Percentiles rank a stretch among this genome's conserved stretches.
phyloP scores from a whole-genome alignment of 1,284 basidiomycete genomes.

The Microbotryum scabiosae region DNA sequence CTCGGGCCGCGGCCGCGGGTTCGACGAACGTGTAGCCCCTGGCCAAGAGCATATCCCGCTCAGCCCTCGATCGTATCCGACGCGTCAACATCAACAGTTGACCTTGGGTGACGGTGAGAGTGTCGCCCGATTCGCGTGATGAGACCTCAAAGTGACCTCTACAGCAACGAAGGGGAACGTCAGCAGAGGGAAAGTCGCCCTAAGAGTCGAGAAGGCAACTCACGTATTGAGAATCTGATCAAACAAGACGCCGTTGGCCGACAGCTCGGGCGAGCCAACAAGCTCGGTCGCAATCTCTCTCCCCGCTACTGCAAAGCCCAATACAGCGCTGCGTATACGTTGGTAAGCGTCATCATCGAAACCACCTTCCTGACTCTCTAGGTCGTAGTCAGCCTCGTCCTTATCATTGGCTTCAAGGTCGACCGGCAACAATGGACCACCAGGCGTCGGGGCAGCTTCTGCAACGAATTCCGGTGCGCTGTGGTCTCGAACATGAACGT shows the following conservation, averaged over 20 bases:
- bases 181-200: neutral
- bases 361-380: too few relatives aligned
- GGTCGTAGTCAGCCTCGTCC: too few relatives aligned
- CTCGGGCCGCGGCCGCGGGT: slow-evolving; percentile 38
- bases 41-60: slow-evolving; percentile 40
- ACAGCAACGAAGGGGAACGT: neutral
- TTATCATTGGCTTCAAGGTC: too few relatives aligned
- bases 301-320: slow-evolving; percentile 22
- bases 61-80: slow-evolving; percentile 38
- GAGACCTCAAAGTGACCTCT: slow-evolving; percentile 36
- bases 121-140: slow-evolving; percentile 18
- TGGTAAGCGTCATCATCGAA: slow-evolving; percentile 4
- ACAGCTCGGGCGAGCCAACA: slow-evolving; percentile 4
- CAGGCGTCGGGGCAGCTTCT: too few relatives aligned
- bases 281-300: slow-evolving; percentile 20
- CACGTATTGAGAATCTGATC: slow-evolving; percentile 45
- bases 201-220: slow-evolving; percentile 13
- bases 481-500: too few relatives aligned
- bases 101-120: slow-evolving; percentile 43
- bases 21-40: slow-evolving; percentile 44
- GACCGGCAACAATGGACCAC: too few relatives aligned
- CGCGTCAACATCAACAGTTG: slow-evolving; percentile 44
- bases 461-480: too few relatives aligned
- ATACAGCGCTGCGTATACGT: slow-evolving; percentile 9
- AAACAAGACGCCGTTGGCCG: slow-evolving; percentile 41